Conservation (phyloP, 192 early-diverging fungal genomes). For the Coemansia sp. region DNA sequence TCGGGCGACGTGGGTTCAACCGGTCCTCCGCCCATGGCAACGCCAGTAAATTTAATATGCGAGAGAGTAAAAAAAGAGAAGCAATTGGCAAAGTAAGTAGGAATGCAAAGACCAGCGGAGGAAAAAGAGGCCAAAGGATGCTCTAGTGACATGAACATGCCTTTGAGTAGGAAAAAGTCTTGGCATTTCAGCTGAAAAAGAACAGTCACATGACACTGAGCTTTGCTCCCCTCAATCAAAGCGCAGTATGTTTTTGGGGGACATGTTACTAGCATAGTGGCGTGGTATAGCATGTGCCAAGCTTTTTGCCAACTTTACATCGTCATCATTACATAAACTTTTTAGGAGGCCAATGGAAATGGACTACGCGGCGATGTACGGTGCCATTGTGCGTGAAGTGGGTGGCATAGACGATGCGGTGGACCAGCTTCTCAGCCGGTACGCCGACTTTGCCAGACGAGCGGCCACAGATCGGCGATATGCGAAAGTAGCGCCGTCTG, state of each 20-base stretch:
- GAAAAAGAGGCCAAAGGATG: not conserved
- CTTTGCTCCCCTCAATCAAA: not conserved
- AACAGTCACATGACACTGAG: not conserved
- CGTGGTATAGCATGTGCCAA: not conserved
- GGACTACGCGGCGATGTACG: slow-evolving; percentile 8
- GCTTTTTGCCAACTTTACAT: not conserved
- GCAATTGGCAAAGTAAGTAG: not conserved
- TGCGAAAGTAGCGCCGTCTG: slow-evolving; percentile 11
- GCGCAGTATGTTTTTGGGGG: not conserved
- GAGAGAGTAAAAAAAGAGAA: not conserved
- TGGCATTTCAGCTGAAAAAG: slow-evolving; percentile 2
- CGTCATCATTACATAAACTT: not conserved
- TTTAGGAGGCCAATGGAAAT: not conserved
- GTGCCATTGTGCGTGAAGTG: slow-evolving; percentile 8
- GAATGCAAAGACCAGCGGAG: not conserved
- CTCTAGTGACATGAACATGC: not conserved
- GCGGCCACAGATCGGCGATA: not conserved
- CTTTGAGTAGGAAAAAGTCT: slow-evolving; percentile 16
- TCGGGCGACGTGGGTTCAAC: slow-evolving; percentile 42
- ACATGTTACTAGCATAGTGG: not conserved
- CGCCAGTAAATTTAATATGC: not conserved
- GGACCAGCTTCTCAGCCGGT: slow-evolving; percentile 22
- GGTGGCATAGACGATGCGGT: slow-evolving; percentile 45
- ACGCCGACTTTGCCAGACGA: slow-evolving; percentile 14
- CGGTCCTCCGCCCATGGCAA: slow-evolving; percentile 49